Evolutionary conservation across 306 rosid genomes (phyloP).

Genomic region (Ziziphus jujuba): DNA sequence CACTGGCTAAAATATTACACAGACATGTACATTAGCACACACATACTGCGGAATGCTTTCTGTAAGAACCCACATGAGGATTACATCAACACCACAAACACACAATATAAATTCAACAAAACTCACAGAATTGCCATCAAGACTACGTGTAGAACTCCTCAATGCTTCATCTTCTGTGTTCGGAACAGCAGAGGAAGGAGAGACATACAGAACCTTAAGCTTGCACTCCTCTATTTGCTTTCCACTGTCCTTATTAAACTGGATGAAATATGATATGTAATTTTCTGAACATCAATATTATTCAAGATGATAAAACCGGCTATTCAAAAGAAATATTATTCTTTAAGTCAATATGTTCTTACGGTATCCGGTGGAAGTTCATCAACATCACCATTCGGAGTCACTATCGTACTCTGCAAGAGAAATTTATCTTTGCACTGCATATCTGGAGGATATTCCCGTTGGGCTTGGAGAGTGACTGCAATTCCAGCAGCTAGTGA

Average conservation of each 20-base stretch:
- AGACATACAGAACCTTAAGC: slow-evolving; percentile 66
- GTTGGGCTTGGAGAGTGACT: slow-evolving; percentile 97
- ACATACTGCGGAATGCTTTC: neutral
- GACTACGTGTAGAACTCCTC: slow-evolving; percentile 42
- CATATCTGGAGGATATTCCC: slow-evolving; percentile 80
- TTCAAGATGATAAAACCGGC: slow-evolving; percentile 11
- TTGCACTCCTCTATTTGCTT: slow-evolving; percentile 76
- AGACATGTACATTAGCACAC: neutral
- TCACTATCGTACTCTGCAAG: slow-evolving; percentile 76
- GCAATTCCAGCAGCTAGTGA: slow-evolving; percentile 38
- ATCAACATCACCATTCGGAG: slow-evolving; percentile 67
- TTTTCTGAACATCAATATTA: slow-evolving; percentile 11
- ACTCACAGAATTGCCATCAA: slow-evolving; percentile 69
- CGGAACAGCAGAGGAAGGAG: slow-evolving; percentile 47
- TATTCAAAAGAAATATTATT: slow-evolving; percentile 9
- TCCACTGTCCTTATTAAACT: slow-evolving; percentile 89
- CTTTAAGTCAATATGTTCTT: slow-evolving; percentile 32
- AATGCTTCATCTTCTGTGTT: slow-evolving; percentile 60
- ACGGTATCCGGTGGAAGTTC: slow-evolving; percentile 80
- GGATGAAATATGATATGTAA: slow-evolving; percentile 25
- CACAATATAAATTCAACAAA: neutral
- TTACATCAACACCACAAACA: neutral
- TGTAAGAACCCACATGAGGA: neutral
- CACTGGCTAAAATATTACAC: neutral
- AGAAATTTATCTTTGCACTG: slow-evolving; percentile 96